Conservation (phyloP, 805 yeast species). For the Metschnikowia picachoensis region DNA sequence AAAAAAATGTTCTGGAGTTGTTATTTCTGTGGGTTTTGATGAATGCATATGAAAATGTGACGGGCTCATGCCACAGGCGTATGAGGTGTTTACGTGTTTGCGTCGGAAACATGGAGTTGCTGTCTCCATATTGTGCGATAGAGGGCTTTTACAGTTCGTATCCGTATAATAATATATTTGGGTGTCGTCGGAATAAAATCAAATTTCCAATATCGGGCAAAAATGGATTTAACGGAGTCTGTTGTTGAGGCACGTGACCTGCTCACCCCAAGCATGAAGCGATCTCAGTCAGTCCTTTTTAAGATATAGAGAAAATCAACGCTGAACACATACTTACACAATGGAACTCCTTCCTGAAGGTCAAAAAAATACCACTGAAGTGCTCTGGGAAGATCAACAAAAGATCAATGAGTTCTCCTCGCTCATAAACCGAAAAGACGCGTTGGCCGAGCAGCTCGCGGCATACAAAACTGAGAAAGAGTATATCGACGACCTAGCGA, state of each 20-base stretch:
- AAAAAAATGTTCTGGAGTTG: neutral
- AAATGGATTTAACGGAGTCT: no score
- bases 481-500: constrained; percentile 76
- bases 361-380: constrained; percentile 54
- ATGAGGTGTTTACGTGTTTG: no score
- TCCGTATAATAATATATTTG: no score
- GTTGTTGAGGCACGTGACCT: constrained; percentile 2
- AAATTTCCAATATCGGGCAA: no score
- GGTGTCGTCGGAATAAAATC: no score
- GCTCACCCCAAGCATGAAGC: neutral
- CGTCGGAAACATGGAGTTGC: no score
- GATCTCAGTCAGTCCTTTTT: neutral
- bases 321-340: neutral
- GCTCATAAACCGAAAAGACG: constrained; percentile 67
- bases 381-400: constrained; percentile 81
- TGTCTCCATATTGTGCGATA: no score
- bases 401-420: constrained; percentile 86
- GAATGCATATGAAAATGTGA: no score
- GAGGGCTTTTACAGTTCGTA: no score
- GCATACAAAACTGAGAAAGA: constrained; percentile 68
- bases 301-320: neutral
- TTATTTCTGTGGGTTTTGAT: no score
- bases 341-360: constrained; percentile 55
- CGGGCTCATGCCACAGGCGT: no score
- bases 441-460: constrained; percentile 45